Evolutionary conservation across 169 alveolate genomes (phyloP).

Genomic region (Babesia bovis): DNA sequence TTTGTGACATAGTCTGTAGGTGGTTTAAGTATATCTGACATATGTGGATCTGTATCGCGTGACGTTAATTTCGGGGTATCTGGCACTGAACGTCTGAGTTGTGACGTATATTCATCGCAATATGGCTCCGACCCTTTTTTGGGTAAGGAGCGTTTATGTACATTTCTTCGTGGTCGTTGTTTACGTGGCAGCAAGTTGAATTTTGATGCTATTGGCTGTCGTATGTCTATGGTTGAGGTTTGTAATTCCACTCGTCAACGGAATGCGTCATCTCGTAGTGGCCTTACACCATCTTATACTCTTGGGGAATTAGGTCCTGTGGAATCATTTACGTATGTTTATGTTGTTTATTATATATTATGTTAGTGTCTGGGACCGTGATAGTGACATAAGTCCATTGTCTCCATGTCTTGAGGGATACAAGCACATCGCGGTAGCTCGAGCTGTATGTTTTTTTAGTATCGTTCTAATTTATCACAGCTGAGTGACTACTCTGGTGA

Average conservation of each 20-base stretch:
- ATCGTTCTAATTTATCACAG: not conserved
- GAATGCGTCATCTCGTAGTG: too few species aligned
- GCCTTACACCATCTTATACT: not conserved
- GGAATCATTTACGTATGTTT: constrained; percentile 35
- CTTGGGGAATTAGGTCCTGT: constrained; percentile 8
- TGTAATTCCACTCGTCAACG: too few species aligned
- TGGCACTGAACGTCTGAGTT: constrained; percentile 19
- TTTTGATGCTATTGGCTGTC: constrained; percentile 34
- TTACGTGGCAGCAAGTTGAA: constrained; percentile 51
- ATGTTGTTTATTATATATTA: not conserved
- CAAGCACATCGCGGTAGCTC: constrained; percentile 36
- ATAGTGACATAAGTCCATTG: constrained; percentile 51
- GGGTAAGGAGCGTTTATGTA: constrained; percentile 38
- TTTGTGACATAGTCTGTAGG: not conserved
- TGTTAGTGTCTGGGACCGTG: constrained; percentile 53
- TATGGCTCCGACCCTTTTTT: constrained; percentile 42
- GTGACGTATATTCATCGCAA: constrained; percentile 40
- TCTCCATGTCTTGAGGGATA: constrained; percentile 29
- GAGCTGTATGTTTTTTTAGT: constrained; percentile 22
- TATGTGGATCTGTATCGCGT: constrained; percentile 34
- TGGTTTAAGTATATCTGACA: constrained; percentile 19
- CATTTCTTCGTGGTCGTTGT: constrained; percentile 55
- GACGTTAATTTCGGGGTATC: constrained; percentile 28
- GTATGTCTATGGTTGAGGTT: constrained; percentile 18
- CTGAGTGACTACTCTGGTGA: constrained; percentile 46